Conservation (phyloP, 371 early-diverging fungal species). For the Mortierella sp. region DNA sequence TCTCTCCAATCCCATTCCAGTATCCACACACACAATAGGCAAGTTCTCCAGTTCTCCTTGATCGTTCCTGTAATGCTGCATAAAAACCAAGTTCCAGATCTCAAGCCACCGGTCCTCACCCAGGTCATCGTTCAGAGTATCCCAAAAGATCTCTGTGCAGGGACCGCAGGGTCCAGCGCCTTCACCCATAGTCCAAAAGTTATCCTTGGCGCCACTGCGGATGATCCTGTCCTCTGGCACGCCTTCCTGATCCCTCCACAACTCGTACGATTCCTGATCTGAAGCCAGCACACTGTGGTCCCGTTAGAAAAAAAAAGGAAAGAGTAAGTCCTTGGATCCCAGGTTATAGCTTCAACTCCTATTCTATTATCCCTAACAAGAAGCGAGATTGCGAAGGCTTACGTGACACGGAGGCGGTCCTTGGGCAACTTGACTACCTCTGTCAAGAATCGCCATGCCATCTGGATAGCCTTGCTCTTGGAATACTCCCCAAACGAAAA, state of each 20-base stretch:
- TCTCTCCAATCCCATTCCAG: constrained; percentile 89
- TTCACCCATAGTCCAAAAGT: constrained; percentile 90
- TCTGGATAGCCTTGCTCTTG: constrained; percentile 71
- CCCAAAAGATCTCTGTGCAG: constrained; percentile 88
- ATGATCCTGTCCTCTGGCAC: constrained; percentile 74
- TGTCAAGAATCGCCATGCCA: constrained; percentile 82
- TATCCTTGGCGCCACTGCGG: constrained; percentile 73
- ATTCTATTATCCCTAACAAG: no score
- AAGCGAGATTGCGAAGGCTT: constrained; percentile 25
- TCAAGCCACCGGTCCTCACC: constrained; percentile 79
- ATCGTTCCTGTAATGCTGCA: constrained; percentile 75
- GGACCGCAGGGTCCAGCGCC: constrained; percentile 89
- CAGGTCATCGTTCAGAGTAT: constrained; percentile 68
- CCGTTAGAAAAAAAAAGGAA: background rate
- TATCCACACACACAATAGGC: constrained; percentile 79
- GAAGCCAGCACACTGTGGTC: constrained; percentile 70
- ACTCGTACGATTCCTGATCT: constrained; percentile 73
- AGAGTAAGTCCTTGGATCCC: background rate
- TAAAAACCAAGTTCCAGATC: constrained; percentile 91
- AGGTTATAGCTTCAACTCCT: background rate
- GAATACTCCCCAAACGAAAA: constrained; percentile 83
- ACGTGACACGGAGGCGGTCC: constrained; percentile 76
- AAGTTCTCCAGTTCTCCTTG: constrained; percentile 70
- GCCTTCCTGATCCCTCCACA: constrained; percentile 76
- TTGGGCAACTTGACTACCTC: constrained; percentile 72